Conservation (phyloP, 2,329 filamentous ascomycete species). For the Aureobasidium sp. region DNA sequence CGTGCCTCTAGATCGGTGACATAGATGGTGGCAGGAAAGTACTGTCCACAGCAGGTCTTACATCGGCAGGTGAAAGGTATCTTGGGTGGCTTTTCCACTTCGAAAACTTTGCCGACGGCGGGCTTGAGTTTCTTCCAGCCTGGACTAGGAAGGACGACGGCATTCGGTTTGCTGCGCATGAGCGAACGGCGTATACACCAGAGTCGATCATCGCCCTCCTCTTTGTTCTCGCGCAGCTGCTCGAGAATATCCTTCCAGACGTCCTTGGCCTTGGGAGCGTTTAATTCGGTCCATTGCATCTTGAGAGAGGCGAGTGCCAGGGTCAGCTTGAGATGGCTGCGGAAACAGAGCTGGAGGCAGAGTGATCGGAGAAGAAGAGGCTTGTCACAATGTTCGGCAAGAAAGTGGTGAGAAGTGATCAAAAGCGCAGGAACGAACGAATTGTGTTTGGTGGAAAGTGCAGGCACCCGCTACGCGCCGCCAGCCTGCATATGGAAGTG, state of each 20-base stretch:
- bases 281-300: background rate
- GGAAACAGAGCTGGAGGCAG: background rate
- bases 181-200: background rate
- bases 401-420: background rate
- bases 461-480: background rate
- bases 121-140: background rate
- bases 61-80: background rate
- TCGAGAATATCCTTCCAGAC: background rate
- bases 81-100: background rate
- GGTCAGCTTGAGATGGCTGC: too few species aligned
- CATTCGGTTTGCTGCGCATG: background rate
- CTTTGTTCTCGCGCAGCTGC: background rate
- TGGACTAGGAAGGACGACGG: background rate
- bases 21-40: background rate
- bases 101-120: background rate
- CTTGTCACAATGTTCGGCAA: too few species aligned
- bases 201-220: background rate
- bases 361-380: background rate
- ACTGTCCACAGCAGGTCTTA: background rate
- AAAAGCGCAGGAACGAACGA: background rate
- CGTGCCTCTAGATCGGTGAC: background rate
- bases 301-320: background rate
- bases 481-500: background rate
- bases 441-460: background rate
- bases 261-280: background rate